Base-by-base conservation (phyloP, 352 stramenopile genomes). In the Pythium guiyangense region DNA sequence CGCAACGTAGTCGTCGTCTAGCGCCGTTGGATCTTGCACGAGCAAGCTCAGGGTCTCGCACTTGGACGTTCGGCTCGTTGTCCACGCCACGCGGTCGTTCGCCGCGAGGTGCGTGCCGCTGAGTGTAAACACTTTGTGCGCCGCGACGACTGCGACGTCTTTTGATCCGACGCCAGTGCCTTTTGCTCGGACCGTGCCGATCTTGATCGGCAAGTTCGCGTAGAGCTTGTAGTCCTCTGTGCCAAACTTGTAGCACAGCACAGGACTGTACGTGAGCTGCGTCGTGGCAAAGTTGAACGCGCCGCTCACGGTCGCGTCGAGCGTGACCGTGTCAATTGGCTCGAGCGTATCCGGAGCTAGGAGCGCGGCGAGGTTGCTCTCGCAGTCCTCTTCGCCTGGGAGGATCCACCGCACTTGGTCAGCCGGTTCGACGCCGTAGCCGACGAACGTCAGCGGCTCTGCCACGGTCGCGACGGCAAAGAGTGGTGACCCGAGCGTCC, bases 231-330 rank as follows among this genome's bases (percentile, higher is more conserved):
- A 90, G 12, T 61, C 62, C 43, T 88, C 78, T 0, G 62, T 54
- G 3, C 71, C 78, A 51, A 88, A 88, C 40, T 80, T 79, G 64
- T 86, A 88, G 46, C 78, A 88, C n/a, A 88, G 52, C 0, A 81
- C 52, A 0, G 79, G 77, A 5, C 66, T 71, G 50, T 73, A 90
- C 37, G 87, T 77, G 27, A 54, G 55, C 31, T 90, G 79, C 0
- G 50, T 59, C 2, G 45, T 49, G 0, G 66, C 68, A 44, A 90
- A 90, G 48, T 77, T 86, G 57, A 90, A 90, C 6, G 54, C 15
- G 0, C 49, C 77, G 1, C 66, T 67, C 14, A 39, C 58, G 5
- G 58, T 60, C 1, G 31, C 48, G 43, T 84, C 62, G 25, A 90
- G 46, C 1, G 45, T 53, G 9, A 75, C 52, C 0, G 79, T 86